These are phyloP conservation scores for Poa pratensis DNA, from an alignment of 176 grass and related monocot genomes.

Conservation along the genomic window DNA sequence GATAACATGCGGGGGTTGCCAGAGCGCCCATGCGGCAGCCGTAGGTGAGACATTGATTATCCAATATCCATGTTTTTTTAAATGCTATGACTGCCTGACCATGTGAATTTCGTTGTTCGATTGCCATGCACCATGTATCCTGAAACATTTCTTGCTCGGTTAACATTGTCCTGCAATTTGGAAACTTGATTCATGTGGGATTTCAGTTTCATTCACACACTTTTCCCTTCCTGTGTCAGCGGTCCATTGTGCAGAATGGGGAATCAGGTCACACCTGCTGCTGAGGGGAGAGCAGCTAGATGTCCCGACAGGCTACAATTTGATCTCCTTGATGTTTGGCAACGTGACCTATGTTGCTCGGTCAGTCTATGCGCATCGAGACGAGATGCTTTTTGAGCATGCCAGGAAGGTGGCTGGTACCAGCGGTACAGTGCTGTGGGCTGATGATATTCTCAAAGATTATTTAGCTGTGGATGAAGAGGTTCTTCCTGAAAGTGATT, in stretches of 20 bases:
- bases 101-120: not conserved
- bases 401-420: slow-evolving; percentile 61
- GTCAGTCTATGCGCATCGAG: slow-evolving; percentile 67
- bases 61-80: slow-evolving; percentile 26
- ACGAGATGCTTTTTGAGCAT: slow-evolving; percentile 81
- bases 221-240: slow-evolving; percentile 46
- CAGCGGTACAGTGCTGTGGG: slow-evolving; percentile 53
- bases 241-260: slow-evolving; percentile 76
- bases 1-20: slow-evolving; percentile 89
- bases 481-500: slow-evolving; percentile 19
- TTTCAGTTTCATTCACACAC: slow-evolving; percentile 11
- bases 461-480: slow-evolving; percentile 40
- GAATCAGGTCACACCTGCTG: slow-evolving; percentile 75
- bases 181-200: not conserved
- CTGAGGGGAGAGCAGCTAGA: slow-evolving; percentile 80
- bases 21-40: slow-evolving; percentile 89
- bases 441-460: slow-evolving; percentile 54
- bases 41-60: slow-evolving; percentile 56
- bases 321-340: slow-evolving; percentile 81
- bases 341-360: slow-evolving; percentile 61
- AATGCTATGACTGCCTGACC: not conserved
- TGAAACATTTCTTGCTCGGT: not conserved
- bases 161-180: not conserved
- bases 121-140: not conserved
- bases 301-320: slow-evolving; percentile 86